Evolutionary conservation across 1,139 yeast genomes (phyloP).

Genomic region (Candida tunisiensis): DNA sequence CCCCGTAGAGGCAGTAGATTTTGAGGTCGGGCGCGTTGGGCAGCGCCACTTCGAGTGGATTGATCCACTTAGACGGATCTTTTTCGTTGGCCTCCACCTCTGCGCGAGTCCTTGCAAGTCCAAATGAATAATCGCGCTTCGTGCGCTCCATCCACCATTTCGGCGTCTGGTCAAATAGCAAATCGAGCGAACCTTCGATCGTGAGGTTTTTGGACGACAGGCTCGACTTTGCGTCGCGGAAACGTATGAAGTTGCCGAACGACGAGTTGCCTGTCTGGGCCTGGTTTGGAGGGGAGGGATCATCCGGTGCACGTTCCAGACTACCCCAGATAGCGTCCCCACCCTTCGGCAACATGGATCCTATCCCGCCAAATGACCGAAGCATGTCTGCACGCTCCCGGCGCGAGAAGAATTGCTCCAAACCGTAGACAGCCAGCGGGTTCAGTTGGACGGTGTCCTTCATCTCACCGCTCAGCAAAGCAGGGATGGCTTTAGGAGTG

Average conservation of each 20-base stretch:
- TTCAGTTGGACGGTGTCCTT: slow-evolving; percentile 91
- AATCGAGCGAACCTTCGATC: slow-evolving; percentile 47
- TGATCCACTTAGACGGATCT: slow-evolving; percentile 69
- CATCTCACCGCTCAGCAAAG: slow-evolving; percentile 92
- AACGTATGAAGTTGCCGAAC: slow-evolving; percentile 65
- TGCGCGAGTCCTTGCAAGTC: slow-evolving; percentile 40
- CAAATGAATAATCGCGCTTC: slow-evolving; percentile 58
- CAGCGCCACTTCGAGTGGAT: slow-evolving; percentile 79
- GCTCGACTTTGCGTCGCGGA: slow-evolving; percentile 28
- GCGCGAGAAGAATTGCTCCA: slow-evolving; percentile 84
- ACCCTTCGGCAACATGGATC: slow-evolving; percentile 94
- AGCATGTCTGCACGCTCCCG: slow-evolving; percentile 77
- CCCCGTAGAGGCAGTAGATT: slow-evolving; percentile 82
- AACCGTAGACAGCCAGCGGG: slow-evolving; percentile 82
- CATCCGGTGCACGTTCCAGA: slow-evolving; percentile 30
- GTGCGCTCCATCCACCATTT: slow-evolving; percentile 57
- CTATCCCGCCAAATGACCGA: slow-evolving; percentile 81
- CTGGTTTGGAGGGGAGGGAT: too few species aligned
- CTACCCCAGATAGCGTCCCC: slow-evolving; percentile 85
- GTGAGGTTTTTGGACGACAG: slow-evolving; percentile 41
- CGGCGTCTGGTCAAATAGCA: slow-evolving; percentile 47
- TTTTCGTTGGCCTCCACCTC: slow-evolving; percentile 50
- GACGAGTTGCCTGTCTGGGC: slow-evolving; percentile 31
- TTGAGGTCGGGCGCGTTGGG: slow-evolving; percentile 93
- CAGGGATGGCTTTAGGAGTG: slow-evolving; percentile 87